Percentiles rank a stretch among this genome's conserved stretches.
Evolutionary conservation across 2,329 filamentous ascomycete species (phyloP).

Genomic region (Cladosporium oxysporum): DNA sequence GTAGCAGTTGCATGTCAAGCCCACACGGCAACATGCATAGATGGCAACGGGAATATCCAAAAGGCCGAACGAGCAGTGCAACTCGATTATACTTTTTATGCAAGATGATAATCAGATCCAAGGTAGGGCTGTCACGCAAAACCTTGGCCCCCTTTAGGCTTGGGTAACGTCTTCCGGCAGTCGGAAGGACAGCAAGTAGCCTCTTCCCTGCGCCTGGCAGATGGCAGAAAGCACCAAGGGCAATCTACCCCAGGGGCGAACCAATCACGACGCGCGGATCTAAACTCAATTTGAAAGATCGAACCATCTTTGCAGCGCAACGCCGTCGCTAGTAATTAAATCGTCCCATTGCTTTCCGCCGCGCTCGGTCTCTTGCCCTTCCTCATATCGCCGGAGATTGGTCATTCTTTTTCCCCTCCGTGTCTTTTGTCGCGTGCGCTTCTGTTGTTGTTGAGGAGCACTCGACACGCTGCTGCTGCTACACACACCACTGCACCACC

Average conservation of each 20-base stretch:
- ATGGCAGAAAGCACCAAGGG: background rate
- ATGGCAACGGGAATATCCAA: background rate
- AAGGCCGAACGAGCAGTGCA: background rate
- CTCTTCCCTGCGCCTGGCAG: background rate
- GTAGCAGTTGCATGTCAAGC: background rate
- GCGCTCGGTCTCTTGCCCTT: constrained; percentile 4
- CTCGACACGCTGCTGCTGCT: background rate
- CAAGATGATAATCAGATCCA: background rate
- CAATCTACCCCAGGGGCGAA: constrained; percentile 8
- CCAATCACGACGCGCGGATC: background rate
- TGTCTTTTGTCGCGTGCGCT: background rate
- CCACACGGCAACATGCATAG: too few species aligned
- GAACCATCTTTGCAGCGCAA: background rate
- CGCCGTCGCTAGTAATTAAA: background rate
- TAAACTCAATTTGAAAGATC: background rate
- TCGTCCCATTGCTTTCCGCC: constrained; percentile 1
- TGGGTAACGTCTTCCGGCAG: background rate
- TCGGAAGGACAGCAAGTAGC: background rate
- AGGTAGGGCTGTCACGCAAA: background rate
- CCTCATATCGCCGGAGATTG: constrained; percentile 1
- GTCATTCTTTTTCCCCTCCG: constrained; percentile 1
- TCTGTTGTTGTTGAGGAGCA: background rate
- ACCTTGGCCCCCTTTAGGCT: background rate
- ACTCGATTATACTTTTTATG: background rate
- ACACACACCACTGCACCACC: background rate